A percentile compares a stretch with the other conserved stretches of the same genome.
Evolutionary conservation across 495 filamentous ascomycete species (phyloP).

Genomic region (Penicillium manginii): DNA sequence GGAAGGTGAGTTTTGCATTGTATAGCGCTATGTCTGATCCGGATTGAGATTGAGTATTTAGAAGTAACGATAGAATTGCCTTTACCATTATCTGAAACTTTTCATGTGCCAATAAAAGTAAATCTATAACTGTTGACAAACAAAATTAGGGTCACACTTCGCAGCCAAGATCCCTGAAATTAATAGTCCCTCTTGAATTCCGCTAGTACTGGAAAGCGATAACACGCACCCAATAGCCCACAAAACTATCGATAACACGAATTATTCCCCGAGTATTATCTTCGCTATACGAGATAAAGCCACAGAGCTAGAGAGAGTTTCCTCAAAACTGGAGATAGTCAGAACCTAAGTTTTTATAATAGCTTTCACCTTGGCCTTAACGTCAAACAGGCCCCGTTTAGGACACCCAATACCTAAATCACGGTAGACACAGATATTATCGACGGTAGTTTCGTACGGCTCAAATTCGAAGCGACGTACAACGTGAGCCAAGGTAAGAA

Average conservation of each 20-base stretch:
- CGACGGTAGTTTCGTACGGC: constrained; percentile 40
- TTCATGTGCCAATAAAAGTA: too few species aligned
- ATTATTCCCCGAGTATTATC: not conserved
- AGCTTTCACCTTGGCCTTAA: constrained; percentile 22
- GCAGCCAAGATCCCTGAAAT: too few species aligned
- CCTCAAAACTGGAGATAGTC: too few species aligned
- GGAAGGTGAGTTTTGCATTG: not conserved
- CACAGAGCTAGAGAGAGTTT: too few species aligned
- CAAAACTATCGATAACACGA: not conserved
- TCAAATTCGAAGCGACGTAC: constrained; percentile 42
- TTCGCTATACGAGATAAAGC: too few species aligned
- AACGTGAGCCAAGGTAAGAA: constrained; percentile 39
- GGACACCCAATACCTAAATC: constrained; percentile 28
- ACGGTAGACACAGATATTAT: constrained; percentile 35
- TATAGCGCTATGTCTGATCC: too few species aligned
- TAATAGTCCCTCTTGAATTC: too few species aligned
- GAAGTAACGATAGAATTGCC: too few species aligned
- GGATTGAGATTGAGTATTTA: too few species aligned
- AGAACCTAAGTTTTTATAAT: constrained; percentile 3
- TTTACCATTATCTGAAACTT: too few species aligned
- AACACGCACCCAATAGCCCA: not conserved
- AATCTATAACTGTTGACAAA: too few species aligned
- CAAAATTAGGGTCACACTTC: too few species aligned
- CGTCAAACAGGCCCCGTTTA: constrained; percentile 16
- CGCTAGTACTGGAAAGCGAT: not conserved